These are phyloP conservation scores for Hydrangea macrophylla DNA, from an alignment of 148 eudicot species.

Conservation along the genomic window DNA sequence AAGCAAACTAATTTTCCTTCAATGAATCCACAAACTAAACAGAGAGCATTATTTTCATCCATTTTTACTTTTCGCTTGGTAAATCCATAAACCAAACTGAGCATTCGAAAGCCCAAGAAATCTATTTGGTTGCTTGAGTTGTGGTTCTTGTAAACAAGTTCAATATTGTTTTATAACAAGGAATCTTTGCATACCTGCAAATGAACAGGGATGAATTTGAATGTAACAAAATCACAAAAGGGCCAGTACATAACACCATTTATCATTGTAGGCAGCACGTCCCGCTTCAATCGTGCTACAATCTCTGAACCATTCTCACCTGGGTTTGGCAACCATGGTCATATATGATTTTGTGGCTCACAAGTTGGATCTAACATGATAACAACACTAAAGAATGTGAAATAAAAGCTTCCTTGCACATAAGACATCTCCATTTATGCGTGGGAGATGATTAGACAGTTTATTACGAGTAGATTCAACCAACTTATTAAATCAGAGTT, in stretches of 20 bases:
- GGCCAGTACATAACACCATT: conserved; percentile 95
- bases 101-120: background rate
- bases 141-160: background rate
- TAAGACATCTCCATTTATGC: background rate
- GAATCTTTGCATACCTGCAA: conserved; percentile 56
- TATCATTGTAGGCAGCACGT: conserved; percentile 69
- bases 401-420: too few species aligned
- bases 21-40: too few species aligned
- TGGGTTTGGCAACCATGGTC: conserved; percentile 17
- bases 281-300: conserved; percentile 68
- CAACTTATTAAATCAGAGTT: background rate
- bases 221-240: conserved; percentile 79
- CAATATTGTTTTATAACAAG: background rate
- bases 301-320: conserved; percentile 78
- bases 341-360: background rate
- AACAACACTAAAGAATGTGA: background rate
- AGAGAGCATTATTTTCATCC: too few species aligned
- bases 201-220: conserved; percentile 82
- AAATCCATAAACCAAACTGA: too few species aligned
- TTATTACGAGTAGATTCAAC: background rate
- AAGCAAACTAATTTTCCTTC: too few species aligned
- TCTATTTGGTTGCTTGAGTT: background rate
- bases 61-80: too few species aligned
- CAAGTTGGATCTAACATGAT: too few species aligned
- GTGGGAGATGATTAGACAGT: background rate